A percentile compares a stretch with the other conserved stretches of the same genome.
These are phyloP conservation scores for Pythium coloratum DNA, from an alignment of 352 stramenopile genomes.

Conservation along the genomic window DNA sequence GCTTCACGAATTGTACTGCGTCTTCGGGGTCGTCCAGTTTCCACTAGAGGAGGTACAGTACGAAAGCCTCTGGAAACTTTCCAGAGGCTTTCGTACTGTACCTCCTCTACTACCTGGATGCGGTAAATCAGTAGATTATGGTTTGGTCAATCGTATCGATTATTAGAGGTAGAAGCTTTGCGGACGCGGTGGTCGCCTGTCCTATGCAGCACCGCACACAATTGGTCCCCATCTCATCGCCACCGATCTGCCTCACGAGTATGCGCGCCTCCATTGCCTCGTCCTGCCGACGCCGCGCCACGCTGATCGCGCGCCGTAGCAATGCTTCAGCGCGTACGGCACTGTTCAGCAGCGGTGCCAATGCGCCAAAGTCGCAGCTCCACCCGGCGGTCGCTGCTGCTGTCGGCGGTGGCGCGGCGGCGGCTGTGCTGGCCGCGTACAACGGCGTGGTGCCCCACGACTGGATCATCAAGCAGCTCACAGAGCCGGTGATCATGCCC, in stretches of 20 bases:
- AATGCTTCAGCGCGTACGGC: background rate
- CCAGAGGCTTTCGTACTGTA: background rate
- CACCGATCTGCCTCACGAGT: background rate
- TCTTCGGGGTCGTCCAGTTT: conserved; percentile 2
- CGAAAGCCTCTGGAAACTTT: too few species aligned
- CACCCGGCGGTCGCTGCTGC: conserved; percentile 23
- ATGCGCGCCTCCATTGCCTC: conserved; percentile 20
- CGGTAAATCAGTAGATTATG: background rate
- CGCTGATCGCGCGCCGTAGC: background rate
- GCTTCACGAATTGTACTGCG: background rate
- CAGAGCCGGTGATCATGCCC: conserved; percentile 79
- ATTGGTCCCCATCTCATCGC: conserved; percentile 12
- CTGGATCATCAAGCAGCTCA: conserved; percentile 69
- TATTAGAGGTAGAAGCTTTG: background rate
- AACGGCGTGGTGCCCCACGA: conserved; percentile 75
- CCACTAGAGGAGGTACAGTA: background rate
- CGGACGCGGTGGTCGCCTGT: background rate
- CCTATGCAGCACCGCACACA: conserved; percentile 17
- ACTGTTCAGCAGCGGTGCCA: conserved; percentile 26
- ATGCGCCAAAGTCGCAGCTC: conserved; percentile 19
- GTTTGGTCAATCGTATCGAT: background rate
- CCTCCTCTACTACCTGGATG: background rate
- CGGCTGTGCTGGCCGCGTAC: conserved; percentile 54
- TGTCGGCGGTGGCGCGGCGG: conserved; percentile 44
- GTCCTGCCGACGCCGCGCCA: conserved; percentile 15